Conservation (phyloP, 768 basidiomycete species). For the Hydnum rufescens region DNA sequence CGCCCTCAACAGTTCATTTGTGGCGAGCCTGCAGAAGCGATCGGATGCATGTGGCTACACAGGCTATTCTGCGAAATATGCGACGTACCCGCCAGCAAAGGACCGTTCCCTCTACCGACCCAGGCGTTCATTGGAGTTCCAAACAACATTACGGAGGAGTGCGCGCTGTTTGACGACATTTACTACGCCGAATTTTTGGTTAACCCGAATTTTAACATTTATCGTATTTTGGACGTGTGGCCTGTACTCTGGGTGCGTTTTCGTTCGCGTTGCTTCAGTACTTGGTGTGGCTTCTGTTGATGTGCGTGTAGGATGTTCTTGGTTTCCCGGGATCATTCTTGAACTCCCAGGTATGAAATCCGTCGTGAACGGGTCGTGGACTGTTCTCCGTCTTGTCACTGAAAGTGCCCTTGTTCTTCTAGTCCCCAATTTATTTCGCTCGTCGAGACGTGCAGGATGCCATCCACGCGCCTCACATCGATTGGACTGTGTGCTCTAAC, state of each 20-base stretch:
- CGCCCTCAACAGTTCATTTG: slow-evolving; percentile 50
- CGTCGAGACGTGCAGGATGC: slow-evolving; percentile 44
- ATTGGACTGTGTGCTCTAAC: slow-evolving; percentile 45
- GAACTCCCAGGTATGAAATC: slow-evolving; percentile 33
- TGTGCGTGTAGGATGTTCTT: slow-evolving; percentile 31
- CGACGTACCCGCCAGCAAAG: slow-evolving; percentile 43
- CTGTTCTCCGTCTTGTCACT: slow-evolving; percentile 26
- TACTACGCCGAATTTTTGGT: slow-evolving; percentile 37
- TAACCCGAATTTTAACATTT: slow-evolving; percentile 62
- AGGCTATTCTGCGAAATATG: slow-evolving; percentile 37
- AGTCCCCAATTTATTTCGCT: slow-evolving; percentile 45
- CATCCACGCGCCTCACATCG: slow-evolving; percentile 48
- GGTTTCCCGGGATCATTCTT: slow-evolving; percentile 43
- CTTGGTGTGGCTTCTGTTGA: neutral
- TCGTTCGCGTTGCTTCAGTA: too few species aligned
- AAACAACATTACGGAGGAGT: slow-evolving; percentile 24
- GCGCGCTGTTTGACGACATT: slow-evolving; percentile 49
- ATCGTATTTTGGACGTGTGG: slow-evolving; percentile 42
- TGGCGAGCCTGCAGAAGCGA: slow-evolving; percentile 33
- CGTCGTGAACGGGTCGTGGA: slow-evolving; percentile 22
- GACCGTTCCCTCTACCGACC: slow-evolving; percentile 39
- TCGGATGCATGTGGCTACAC: slow-evolving; percentile 41
- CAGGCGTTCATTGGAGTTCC: slow-evolving; percentile 23
- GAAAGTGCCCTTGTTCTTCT: slow-evolving; percentile 24
- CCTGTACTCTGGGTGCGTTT: neutral